phyloP scores from a whole-genome alignment of 495 filamentous ascomycete species.

The Podospora pseudopauciseta region DNA sequence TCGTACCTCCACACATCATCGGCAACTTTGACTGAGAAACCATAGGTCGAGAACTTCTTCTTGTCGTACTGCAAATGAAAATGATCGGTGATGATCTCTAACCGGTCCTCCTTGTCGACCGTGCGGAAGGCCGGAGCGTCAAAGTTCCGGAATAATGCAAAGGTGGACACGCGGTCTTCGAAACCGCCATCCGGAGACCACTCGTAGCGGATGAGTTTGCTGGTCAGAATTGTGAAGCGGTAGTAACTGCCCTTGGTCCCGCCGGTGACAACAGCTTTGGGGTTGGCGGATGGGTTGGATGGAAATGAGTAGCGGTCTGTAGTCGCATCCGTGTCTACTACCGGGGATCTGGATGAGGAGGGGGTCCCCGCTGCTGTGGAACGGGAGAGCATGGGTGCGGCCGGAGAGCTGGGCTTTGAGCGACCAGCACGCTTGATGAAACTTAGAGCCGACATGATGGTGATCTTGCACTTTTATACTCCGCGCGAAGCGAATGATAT shows the following conservation, averaged over 20 bases:
- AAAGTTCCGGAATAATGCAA: conserved; percentile 50
- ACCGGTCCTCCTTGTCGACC: conserved; percentile 32
- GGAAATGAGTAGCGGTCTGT: conserved; percentile 43
- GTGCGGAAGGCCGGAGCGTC: conserved; percentile 47
- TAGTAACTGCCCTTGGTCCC: conserved; percentile 33
- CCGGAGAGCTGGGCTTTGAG: not conserved
- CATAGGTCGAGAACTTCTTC: conserved; percentile 42
- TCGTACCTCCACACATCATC: conserved; percentile 48
- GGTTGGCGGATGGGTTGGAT: conserved; percentile 42
- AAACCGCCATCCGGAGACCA: conserved; percentile 54
- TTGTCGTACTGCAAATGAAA: conserved; percentile 55
- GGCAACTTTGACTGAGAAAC: conserved; percentile 40
- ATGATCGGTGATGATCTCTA: conserved; percentile 50
- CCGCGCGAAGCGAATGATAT: not conserved
- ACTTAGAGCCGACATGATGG: not conserved
- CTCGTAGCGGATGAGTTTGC: conserved; percentile 53
- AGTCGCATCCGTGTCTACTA: not conserved
- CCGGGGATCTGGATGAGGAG: not conserved
- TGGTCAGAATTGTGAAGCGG: conserved; percentile 54
- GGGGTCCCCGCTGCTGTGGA: not conserved
- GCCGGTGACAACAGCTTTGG: conserved; percentile 45
- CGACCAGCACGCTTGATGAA: not conserved
- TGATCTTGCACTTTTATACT: not conserved
- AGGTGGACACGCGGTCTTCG: conserved; percentile 56
- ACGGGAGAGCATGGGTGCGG: conserved; percentile 2